Evolutionary conservation across 176 grass and related monocot genomes (phyloP), one percentile per base, ranked within the genome.

Genomic region (Thinopyrum elongatum): DNA sequence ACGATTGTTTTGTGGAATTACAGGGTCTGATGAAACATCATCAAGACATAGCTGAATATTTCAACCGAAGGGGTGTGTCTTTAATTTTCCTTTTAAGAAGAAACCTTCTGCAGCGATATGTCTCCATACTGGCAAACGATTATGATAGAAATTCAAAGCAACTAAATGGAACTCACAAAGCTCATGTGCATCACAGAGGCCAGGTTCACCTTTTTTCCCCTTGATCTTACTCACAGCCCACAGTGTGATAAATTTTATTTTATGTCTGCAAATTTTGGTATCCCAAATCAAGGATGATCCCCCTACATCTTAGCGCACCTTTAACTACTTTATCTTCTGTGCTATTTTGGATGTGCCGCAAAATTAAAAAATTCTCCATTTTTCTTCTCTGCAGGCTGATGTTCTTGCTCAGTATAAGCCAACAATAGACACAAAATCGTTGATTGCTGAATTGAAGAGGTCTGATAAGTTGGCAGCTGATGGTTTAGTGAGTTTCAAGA

Each of bases 61-160:
- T 99, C 86, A 90, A 94, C 53, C 58, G 42, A 87, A 96, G 85
- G 63, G 90, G 97, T 29, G 97, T 96, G 11, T 96, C 85, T 85
- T 77, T 65, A 81, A 94, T 99, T 80, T 95, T 99, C 34, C 90
- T 96, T 42, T 91, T 99, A 82, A 88, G 94, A 94, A 99, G 94
- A 85, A 94, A 97, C 68, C 89, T 93, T 80, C 92, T 99, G 42
- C 92, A 84, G 74, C 87, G 92, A 23, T 61, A 94, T 86, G 94
- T 99, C 59, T 99, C 97, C 36, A 82, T 94, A 85, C 87, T 99
- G 77, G 86, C 92, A 82, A 99, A 99, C 87, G 83, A 86, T 30
- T 80, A 97, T 85, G 97, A 97, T 87, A 91, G 87, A 44, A 58
- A 44, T 19, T 57, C 80, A 28, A 99, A 93, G 88, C 92, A 99